Conservation (phyloP, 192 early-diverging fungal species). For the Coemansia guatemalensis region DNA sequence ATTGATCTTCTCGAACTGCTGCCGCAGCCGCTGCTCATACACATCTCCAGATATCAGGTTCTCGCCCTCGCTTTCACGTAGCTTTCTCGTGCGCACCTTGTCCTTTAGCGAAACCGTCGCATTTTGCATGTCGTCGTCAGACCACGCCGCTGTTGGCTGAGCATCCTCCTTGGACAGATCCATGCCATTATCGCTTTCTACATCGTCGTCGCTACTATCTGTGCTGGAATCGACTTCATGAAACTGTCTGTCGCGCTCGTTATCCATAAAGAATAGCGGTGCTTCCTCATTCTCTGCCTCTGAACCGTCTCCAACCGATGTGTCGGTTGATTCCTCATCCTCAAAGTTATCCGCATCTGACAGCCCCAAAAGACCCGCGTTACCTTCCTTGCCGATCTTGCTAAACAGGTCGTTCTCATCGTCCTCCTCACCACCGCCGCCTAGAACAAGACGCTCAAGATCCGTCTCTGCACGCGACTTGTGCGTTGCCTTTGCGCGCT, state of each 20-base stretch:
- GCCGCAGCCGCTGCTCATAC: slow-evolving; percentile 78
- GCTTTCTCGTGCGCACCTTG: slow-evolving; percentile 69
- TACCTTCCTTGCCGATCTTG: slow-evolving; percentile 13
- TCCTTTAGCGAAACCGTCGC: slow-evolving; percentile 69
- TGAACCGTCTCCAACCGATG: not conserved
- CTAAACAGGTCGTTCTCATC: slow-evolving; percentile 18
- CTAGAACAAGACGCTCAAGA: slow-evolving; percentile 78
- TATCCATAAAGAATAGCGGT: slow-evolving; percentile 43
- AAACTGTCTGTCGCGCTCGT: slow-evolving; percentile 14
- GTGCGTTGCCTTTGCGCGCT: slow-evolving; percentile 10
- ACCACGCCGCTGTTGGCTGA: slow-evolving; percentile 62
- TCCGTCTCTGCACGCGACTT: slow-evolving; percentile 71
- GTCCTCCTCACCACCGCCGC: slow-evolving; percentile 51
- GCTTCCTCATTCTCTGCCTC: slow-evolving; percentile 10
- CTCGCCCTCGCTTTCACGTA: slow-evolving; percentile 75
- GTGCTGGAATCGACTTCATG: slow-evolving; percentile 6
- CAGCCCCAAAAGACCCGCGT: not conserved
- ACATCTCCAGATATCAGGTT: slow-evolving; percentile 72
- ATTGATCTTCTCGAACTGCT: slow-evolving; percentile 84
- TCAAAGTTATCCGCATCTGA: slow-evolving; percentile 1
- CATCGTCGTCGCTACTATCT: slow-evolving; percentile 43
- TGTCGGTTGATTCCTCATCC: slow-evolving; percentile 2
- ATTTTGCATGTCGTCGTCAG: slow-evolving; percentile 75
- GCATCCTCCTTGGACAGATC: not conserved
- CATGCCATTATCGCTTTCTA: slow-evolving; percentile 23